phyloP scores from a whole-genome alignment of 2,329 filamentous ascomycete genomes.

The Curvularia hawaiiensis region DNA sequence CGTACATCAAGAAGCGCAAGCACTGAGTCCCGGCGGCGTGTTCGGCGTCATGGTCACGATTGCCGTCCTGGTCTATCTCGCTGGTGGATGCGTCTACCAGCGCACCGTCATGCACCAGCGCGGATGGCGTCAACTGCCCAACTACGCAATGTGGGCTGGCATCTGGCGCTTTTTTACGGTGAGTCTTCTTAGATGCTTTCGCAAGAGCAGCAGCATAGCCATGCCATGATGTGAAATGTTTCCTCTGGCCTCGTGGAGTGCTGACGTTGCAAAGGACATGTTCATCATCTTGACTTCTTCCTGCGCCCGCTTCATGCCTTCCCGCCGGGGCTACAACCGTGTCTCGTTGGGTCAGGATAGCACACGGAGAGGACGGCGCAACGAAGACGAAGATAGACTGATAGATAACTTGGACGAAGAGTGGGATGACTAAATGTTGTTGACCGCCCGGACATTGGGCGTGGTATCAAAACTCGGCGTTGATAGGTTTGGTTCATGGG shows the following conservation, averaged over 20 bases:
- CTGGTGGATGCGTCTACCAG: conserved; percentile 95
- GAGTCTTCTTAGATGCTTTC: conserved; percentile 32
- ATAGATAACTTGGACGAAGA: conserved; percentile 98
- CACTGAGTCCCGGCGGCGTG: conserved; percentile 72
- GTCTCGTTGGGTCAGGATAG: conserved; percentile 58
- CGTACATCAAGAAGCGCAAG: conserved; percentile 62
- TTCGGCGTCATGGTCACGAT: conserved; percentile 85
- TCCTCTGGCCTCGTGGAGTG: neutral
- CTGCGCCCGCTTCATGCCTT: conserved; percentile 69
- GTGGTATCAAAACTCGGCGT: conserved; percentile 10
- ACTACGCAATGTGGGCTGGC: conserved; percentile 90
- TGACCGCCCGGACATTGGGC: neutral
- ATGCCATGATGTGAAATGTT: neutral
- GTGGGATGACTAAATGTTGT: conserved; percentile 73
- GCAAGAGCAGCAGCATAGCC: conserved; percentile 4
- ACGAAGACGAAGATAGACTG: conserved; percentile 87
- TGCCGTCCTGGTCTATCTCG: conserved; percentile 83
- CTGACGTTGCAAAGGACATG: conserved; percentile 53
- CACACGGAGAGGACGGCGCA: conserved; percentile 50
- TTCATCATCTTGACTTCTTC: conserved; percentile 72
- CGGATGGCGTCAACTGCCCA: conserved; percentile 93
- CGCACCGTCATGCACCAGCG: conserved; percentile 91
- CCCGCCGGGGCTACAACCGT: conserved; percentile 69
- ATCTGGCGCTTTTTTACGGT: conserved; percentile 85
- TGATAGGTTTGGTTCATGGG: conserved; percentile 7